phyloP scores from a whole-genome alignment of 495 filamentous ascomycete species.

The Neurospora sublineolata region DNA sequence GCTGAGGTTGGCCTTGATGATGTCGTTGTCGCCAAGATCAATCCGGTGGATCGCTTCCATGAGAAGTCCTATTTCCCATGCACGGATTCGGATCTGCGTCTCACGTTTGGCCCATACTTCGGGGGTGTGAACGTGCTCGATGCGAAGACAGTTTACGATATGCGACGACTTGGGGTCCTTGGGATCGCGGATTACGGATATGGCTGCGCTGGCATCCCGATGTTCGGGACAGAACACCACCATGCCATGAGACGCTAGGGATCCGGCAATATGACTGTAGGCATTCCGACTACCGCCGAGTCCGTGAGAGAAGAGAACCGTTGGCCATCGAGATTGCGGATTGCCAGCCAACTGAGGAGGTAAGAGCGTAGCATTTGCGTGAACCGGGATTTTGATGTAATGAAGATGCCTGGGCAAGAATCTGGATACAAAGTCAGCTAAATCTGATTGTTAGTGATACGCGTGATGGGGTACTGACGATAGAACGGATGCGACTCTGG shows the following conservation, averaged over 20 bases:
- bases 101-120: conserved; percentile 50
- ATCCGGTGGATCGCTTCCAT: conserved; percentile 51
- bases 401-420: conserved; percentile 54
- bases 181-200: conserved; percentile 48
- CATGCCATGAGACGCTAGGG: conserved; percentile 61
- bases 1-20: conserved; percentile 33
- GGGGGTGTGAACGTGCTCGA: conserved; percentile 42
- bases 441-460: background rate
- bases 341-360: conserved; percentile 16
- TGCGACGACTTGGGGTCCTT: conserved; percentile 22
- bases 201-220: conserved; percentile 58
- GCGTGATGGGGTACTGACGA: conserved; percentile 38
- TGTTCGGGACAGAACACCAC: conserved; percentile 69
- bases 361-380: conserved; percentile 30
- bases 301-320: conserved; percentile 72
- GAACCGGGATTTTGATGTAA: conserved; percentile 46
- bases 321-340: conserved; percentile 49
- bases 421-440: conserved; percentile 13
- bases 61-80: conserved; percentile 58
- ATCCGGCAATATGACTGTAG: conserved; percentile 61
- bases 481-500: conserved; percentile 43
- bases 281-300: conserved; percentile 62
- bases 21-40: conserved; percentile 34
- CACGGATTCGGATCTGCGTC: conserved; percentile 54
- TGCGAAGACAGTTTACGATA: conserved; percentile 32